Evolutionary conservation across 2,329 filamentous ascomycete species (phyloP).

Genomic region (Xylariales sp.): DNA sequence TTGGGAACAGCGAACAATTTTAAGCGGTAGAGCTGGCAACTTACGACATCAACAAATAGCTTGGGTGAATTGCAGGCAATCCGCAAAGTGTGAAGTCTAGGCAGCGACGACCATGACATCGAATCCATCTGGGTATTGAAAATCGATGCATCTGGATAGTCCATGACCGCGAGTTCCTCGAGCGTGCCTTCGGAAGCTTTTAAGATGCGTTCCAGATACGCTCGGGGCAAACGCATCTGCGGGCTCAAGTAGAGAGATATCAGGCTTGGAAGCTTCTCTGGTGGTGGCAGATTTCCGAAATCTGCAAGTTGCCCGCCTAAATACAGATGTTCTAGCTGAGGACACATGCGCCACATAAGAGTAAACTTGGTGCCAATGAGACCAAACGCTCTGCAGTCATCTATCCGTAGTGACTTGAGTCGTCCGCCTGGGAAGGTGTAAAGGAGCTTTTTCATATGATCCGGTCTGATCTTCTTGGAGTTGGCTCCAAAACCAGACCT

Average conservation of each 20-base stretch:
- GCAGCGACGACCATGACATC: not conserved
- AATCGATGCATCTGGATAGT: not conserved
- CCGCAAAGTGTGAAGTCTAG: not conserved
- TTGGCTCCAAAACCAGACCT: not conserved
- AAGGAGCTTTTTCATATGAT: not conserved
- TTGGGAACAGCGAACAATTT: no score
- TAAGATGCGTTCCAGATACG: not conserved
- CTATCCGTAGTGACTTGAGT: not conserved
- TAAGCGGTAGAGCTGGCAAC: no score
- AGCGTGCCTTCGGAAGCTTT: not conserved
- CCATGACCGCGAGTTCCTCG: not conserved
- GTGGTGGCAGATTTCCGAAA: not conserved
- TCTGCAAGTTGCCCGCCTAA: not conserved
- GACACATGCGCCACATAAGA: not conserved
- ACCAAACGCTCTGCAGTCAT: not conserved
- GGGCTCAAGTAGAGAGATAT: not conserved
- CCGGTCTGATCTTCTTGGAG: not conserved
- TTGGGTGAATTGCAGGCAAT: not conserved
- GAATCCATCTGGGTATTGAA: not conserved
- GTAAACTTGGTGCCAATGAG: not conserved
- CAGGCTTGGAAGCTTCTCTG: not conserved
- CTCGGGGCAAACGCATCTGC: not conserved
- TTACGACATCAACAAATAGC: not conserved
- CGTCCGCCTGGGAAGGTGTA: conserved; percentile 3
- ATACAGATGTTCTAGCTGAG: not conserved